Evolutionary conservation across 2,329 filamentous ascomycete species (phyloP), one percentile per base, ranked within the genome.

Genomic region (Ceratocystis cubensis): DNA sequence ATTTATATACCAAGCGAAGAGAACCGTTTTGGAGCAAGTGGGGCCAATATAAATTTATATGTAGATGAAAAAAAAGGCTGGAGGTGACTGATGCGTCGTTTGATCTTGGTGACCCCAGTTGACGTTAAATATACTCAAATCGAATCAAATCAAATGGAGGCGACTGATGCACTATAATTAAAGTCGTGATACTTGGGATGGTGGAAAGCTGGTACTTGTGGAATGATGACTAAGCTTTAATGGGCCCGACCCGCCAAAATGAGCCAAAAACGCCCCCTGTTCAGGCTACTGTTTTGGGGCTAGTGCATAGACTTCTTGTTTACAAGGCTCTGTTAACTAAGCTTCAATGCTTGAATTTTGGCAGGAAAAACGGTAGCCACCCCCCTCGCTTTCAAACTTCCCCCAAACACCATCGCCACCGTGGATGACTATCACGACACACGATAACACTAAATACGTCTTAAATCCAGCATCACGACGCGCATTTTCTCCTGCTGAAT

Each of bases 321-420:
- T 64, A 63, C 61, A 66, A 45, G 61, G 57, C 65, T 48, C 61
- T 41, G 37, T 41, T 15, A 64, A 66, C 44, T 56, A n/a, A 50
- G 48, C 46, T 63, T 63, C 65, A 64, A 66, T 56, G 56, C 30
- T 33, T 59, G 28, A 20, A 53, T 30, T 61, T 62, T 62, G 53
- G 41, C 62, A 53, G 50, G 62, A 62, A 67, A 64, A 65, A 64
- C 50, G 10, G 30, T 28, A 37, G 46, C 63, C 53, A 53, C 63
- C 61, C 64, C 65, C 65, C 65, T 67, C 66, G 61, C 62, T 64
- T 48, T 28, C 44, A 44, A 65, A 67, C 63, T 67, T 67, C 50
- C 62, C 66, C 63, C 66, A 64, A 67, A 67, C 66, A 67, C 64
- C 66, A 67, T 59, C 62, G 57, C 37, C 33, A 67, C 53, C 25